Conservation (phyloP, 2,329 filamentous ascomycete species). For the Aspergillus bombycis region DNA sequence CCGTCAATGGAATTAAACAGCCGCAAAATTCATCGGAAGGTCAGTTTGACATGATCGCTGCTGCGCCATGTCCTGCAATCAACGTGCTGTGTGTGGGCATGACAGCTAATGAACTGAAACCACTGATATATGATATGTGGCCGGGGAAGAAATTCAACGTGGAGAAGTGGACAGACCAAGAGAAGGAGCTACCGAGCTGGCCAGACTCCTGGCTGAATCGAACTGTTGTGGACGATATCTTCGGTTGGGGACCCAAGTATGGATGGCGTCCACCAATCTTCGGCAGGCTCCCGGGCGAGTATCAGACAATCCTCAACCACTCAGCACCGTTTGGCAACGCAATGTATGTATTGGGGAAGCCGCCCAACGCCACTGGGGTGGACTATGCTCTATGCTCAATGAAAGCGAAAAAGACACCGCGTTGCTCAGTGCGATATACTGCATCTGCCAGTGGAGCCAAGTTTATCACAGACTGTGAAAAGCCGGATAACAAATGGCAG, state of each 20-base stretch:
- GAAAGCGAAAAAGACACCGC: slow-evolving; percentile 63
- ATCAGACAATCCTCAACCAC: slow-evolving; percentile 68
- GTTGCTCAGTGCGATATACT: slow-evolving; percentile 65
- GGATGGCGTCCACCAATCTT: slow-evolving; percentile 58
- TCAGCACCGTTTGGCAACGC: slow-evolving; percentile 52
- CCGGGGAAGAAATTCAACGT: slow-evolving; percentile 43
- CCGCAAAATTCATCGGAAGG: slow-evolving; percentile 69
- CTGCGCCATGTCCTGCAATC: slow-evolving; percentile 69
- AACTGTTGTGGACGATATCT: slow-evolving; percentile 70
- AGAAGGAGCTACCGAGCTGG: slow-evolving; percentile 37
- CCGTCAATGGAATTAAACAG: slow-evolving; percentile 69
- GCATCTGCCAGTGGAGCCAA: slow-evolving; percentile 60
- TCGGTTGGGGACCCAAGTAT: slow-evolving; percentile 64
- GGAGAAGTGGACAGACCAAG: slow-evolving; percentile 30
- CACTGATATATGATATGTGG: slow-evolving; percentile 68
- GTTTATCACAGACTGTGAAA: slow-evolving; percentile 66
- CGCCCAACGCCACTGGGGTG: slow-evolving; percentile 28
- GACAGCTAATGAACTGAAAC: slow-evolving; percentile 59
- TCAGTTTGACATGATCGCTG: slow-evolving; percentile 68
- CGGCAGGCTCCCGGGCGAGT: slow-evolving; percentile 58
- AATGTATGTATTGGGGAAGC: slow-evolving; percentile 68
- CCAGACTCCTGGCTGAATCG: slow-evolving; percentile 53
- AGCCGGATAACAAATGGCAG: slow-evolving; percentile 55
- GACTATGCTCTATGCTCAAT: slow-evolving; percentile 71
- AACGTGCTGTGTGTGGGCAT: slow-evolving; percentile 76